Base-by-base conservation (phyloP, 2,329 filamentous ascomycete genomes). In the Bipolaris gigantea region DNA sequence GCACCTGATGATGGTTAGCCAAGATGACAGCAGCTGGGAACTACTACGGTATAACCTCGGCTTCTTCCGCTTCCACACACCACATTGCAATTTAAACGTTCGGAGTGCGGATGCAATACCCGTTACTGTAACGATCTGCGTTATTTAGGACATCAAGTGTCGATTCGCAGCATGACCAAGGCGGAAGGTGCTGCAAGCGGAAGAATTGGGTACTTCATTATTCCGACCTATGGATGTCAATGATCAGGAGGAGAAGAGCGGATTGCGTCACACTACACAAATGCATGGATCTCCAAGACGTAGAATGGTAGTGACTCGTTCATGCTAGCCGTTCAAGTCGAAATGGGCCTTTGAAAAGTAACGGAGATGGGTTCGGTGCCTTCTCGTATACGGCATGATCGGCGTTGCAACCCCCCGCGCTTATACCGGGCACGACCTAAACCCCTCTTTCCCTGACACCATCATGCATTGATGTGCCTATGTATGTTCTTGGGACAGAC, bases 121-220 rank as follows among this genome's bases (percentile, higher is more conserved):
- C 21, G 38, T 34, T 48, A 23, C 18, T 45, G 34, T 34, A 19
- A 48, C n/a, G 23, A 23, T 35, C 35, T 18, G 32, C 9, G n/a
- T 39, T 35, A 9, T 10, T 25, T 21, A 21, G 43, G 27, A n/a
- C 27, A 18, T 38, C 18, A 15, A 27, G 40, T 35, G 15, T 19
- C 42, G 42, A 47, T 27, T 47, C 19, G 36, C 30, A 16, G 41
- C 34, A 40, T 18, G 3, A 33, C 16, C 15, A 52, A 30, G 43
- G 16, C 35, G 32, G 21, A 30, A 41, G 19, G 30, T 45, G 39
- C 48, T 34, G n/a, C 16, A 21, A 50, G 33, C 51, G 51, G 51
- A 50, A 54, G 34, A 54, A 54, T 49, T 45, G 33, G 21, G 27
- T 30, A 34, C 30, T 23, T 36, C 19, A 49, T 49, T 49, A 33